Conservation (phyloP, 2,329 filamentous ascomycete species). For the Colletotrichum tofieldiae region DNA sequence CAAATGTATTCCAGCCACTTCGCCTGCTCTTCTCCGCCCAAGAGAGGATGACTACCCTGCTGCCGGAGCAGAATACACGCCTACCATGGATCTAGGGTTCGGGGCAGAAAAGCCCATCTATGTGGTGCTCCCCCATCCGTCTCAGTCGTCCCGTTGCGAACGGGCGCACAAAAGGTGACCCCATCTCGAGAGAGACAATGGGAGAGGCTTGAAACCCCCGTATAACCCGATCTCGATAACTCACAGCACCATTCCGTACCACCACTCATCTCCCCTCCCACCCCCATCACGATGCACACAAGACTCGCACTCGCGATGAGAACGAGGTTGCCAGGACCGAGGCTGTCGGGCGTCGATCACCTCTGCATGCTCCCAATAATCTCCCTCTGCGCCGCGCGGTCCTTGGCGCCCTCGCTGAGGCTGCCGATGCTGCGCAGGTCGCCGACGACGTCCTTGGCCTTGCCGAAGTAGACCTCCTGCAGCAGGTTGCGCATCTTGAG, state of each 20-base stretch:
- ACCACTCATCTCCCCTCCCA: neutral
- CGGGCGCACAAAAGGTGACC: slow-evolving; percentile 15
- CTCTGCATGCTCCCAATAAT: slow-evolving; percentile 79
- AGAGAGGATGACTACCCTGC: slow-evolving; percentile 8
- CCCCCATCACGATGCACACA: neutral
- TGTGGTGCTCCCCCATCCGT: slow-evolving; percentile 7
- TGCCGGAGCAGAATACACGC: neutral
- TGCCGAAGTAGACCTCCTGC: slow-evolving; percentile 99
- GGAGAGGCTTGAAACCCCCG: neutral
- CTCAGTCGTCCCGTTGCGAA: slow-evolving; percentile 10
- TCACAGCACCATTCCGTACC: neutral
- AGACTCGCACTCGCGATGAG: neutral
- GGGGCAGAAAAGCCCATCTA: slow-evolving; percentile 19
- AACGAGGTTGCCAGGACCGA: neutral
- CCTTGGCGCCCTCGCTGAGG: slow-evolving; percentile 86
- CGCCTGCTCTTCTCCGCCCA: slow-evolving; percentile 4
- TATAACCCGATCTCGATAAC: slow-evolving; percentile 34
- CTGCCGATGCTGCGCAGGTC: slow-evolving; percentile 90
- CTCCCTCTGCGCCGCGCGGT: slow-evolving; percentile 89
- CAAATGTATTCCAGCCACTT: slow-evolving; percentile 9
- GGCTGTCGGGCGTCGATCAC: slow-evolving; percentile 48
- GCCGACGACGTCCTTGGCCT: slow-evolving; percentile 98
- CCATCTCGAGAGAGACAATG: slow-evolving; percentile 21
- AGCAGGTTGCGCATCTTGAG: slow-evolving; percentile 98
- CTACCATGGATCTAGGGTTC: slow-evolving; percentile 15